A percentile compares a stretch with the other conserved stretches of the same genome.
phyloP scores from a whole-genome alignment of 1,284 basidiomycete genomes.

The Hemileia vastatrix region DNA sequence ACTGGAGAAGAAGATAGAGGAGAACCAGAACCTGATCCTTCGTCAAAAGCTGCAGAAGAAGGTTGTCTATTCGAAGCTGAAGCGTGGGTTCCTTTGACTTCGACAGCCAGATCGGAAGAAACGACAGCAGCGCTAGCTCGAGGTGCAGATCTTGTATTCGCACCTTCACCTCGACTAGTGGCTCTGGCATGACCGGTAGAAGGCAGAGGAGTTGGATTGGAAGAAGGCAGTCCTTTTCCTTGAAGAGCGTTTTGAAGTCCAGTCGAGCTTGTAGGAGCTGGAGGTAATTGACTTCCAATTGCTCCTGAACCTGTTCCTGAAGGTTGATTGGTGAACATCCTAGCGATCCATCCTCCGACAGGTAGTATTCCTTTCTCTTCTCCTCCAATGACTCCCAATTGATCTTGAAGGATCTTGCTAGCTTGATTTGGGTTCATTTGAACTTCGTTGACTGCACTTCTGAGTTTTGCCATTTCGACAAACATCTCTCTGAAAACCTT shows the following conservation, averaged over 20 bases:
- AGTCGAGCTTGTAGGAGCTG: not conserved
- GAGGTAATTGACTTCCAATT: not conserved
- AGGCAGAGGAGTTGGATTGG: not conserved
- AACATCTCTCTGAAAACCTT: conserved; percentile 78
- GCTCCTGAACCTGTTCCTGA: not conserved
- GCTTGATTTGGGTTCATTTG: conserved; percentile 76
- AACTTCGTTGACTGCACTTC: conserved; percentile 76
- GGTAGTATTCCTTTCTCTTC: not conserved
- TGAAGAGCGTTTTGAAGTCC: not conserved
- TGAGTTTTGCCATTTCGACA: conserved; percentile 68
- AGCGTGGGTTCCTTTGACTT: conserved; percentile 32
- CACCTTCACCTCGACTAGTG: not conserved
- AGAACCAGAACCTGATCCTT: conserved; percentile 20
- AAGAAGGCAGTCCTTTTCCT: not conserved
- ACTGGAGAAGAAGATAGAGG: not conserved
- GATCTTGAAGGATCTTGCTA: conserved; percentile 45
- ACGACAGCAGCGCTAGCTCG: conserved; percentile 32
- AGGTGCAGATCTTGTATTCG: conserved; percentile 11
- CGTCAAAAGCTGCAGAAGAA: not conserved
- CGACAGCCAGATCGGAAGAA: conserved; percentile 30
- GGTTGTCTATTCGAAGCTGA: conserved; percentile 3
- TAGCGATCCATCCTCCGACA: not conserved
- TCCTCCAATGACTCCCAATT: not conserved
- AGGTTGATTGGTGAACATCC: not conserved
- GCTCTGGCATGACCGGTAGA: not conserved